Percentiles rank a stretch among this genome's conserved stretches.
Evolutionary conservation across 345 rosid genomes (phyloP).

Genomic region (Pistacia integerrima): DNA sequence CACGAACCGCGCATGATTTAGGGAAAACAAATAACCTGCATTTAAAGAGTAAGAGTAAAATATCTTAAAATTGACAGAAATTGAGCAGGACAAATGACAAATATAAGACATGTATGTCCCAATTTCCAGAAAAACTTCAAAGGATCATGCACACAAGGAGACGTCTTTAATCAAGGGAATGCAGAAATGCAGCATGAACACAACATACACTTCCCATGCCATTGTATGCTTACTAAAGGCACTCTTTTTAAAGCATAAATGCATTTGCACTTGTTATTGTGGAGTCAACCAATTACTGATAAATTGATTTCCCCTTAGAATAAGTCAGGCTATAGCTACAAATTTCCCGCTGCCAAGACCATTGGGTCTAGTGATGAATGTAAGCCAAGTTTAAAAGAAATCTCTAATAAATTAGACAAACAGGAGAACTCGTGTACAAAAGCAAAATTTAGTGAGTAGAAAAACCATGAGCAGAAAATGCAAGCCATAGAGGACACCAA

Average conservation of each 20-base stretch:
- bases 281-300: no score
- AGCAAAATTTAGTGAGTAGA: no score
- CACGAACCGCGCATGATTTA: slow-evolving; percentile 87
- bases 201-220: not conserved
- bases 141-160: not conserved
- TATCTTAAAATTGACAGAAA: slow-evolving; percentile 7
- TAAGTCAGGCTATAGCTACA: no score
- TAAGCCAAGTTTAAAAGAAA: no score
- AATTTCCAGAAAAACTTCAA: not conserved
- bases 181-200: slow-evolving; percentile 6
- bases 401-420: no score
- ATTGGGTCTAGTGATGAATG: no score
- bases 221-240: not conserved
- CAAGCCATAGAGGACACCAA: no score
- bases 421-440: no score
- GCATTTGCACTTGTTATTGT: no score
- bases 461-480: no score
- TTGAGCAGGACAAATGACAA: not conserved
- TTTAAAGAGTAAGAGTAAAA: slow-evolving; percentile 24
- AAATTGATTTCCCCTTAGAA: no score
- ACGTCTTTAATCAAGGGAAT: not conserved
- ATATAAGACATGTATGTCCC: not conserved
- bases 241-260: not conserved
- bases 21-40: slow-evolving; percentile 92
- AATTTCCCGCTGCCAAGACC: no score